phyloP scores from a whole-genome alignment of 2,329 filamentous ascomycete genomes.

The Neodidymelliopsis sp. region DNA sequence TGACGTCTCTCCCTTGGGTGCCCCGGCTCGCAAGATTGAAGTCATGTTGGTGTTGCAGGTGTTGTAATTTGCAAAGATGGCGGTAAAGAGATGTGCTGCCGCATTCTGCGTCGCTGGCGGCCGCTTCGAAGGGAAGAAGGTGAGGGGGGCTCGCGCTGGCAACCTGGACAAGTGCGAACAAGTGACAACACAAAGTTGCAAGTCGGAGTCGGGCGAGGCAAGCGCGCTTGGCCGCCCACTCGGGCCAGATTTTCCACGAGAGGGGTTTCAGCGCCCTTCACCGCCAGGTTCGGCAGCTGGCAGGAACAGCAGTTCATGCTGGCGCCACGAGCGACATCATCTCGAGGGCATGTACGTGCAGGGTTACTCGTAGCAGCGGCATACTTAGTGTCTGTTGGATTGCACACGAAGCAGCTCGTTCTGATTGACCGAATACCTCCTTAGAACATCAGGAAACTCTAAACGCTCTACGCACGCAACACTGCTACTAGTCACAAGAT shows the following conservation, averaged over 20 bases:
- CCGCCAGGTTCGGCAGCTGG: constrained; percentile 1
- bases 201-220: constrained; percentile 22
- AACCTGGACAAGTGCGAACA: constrained; percentile 27
- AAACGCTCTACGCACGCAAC: too few relatives aligned
- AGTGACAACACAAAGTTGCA: constrained; percentile 29
- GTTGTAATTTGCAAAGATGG: background rate
- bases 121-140: constrained; percentile 18
- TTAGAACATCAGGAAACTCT: too few relatives aligned
- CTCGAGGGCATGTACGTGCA: background rate
- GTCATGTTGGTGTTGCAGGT: background rate
- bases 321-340: constrained; percentile 3
- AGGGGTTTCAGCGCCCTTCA: constrained; percentile 24
- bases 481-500: too few relatives aligned
- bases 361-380: too few relatives aligned
- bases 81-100: background rate
- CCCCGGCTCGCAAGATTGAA: constrained; percentile 11
- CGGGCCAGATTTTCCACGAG: constrained; percentile 23
- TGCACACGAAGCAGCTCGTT: too few relatives aligned
- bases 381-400: too few relatives aligned
- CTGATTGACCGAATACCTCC: too few relatives aligned
- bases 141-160: constrained; percentile 27
- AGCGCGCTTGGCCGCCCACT: constrained; percentile 24
- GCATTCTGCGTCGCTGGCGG: constrained; percentile 7
- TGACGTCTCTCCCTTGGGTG: constrained; percentile 10
- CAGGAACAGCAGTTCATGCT: constrained; percentile 1